Base-by-base conservation (phyloP, 2,329 filamentous ascomycete species). In the Fusarium longipes region DNA sequence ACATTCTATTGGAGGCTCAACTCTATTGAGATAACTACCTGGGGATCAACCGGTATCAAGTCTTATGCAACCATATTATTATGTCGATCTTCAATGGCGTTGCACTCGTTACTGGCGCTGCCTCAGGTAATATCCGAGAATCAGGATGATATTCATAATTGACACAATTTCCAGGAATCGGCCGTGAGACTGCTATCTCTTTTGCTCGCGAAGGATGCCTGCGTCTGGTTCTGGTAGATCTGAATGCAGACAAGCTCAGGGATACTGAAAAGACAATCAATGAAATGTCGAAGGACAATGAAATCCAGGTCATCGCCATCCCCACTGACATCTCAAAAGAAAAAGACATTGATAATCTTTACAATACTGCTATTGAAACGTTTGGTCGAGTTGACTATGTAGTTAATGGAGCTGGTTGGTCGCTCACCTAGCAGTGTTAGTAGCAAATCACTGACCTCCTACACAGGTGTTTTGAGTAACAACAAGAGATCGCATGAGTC, bases 321-420 rank as follows among this genome's bases (percentile, higher is more conserved):
- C 56, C 56, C 25, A 61, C 56, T 32, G 58, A 62, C 4, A 54
- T 62, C 24, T 61, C 58, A 24, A 61, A 62, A 29, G 56, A 54
- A 10, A 44, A 12, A 0, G 58, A 62, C 1, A 54, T 62, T 2
- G 33, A 42, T 4, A 54, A 35, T 3, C 56, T 62, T 5, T 62
- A 62, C 4, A 32, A 25, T 0, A 18, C 32, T 32, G 24, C 47
- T 1, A 42, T 54, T 2, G 18, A 42, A 22, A 3, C 5, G 1
- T 61, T 61, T 14, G 47, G 40, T 0, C 22, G 58, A 18, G n/a
- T 62, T 11, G 58, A 62, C 29, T 61, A 62, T 33, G 58, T 62
- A 7, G 56, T 62, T 12, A 62, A 62, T 11, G 58, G 27, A 12
- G 58, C 58, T 10, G 56, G 58, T 62, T 45, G 14, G 55, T 53